These are phyloP conservation scores for Daldinia caldariorum DNA, from an alignment of 495 filamentous ascomycete genomes.

Conservation along the genomic window DNA sequence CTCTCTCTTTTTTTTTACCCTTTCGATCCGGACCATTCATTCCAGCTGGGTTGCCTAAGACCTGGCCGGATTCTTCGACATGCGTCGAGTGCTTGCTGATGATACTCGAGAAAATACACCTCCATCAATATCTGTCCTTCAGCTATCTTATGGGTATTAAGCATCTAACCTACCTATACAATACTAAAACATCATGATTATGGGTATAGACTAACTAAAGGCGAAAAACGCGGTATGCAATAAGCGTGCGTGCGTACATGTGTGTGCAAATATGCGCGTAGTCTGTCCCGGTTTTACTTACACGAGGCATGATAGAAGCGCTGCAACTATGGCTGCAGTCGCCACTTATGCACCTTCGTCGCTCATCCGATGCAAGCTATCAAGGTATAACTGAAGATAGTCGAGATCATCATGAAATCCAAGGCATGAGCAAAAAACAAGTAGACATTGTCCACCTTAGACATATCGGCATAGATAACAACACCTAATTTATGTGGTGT, in stretches of 20 bases:
- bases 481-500: slow-evolving; percentile 23
- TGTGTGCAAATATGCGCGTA: slow-evolving; percentile 24
- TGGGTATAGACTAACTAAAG: slow-evolving; percentile 3
- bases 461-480: slow-evolving; percentile 27
- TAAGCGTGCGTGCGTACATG: not conserved
- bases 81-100: slow-evolving; percentile 42
- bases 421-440: slow-evolving; percentile 21
- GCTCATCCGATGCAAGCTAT: slow-evolving; percentile 34
- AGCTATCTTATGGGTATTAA: slow-evolving; percentile 30
- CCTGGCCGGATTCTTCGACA: slow-evolving; percentile 36
- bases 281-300: slow-evolving; percentile 34
- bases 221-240: slow-evolving; percentile 37
- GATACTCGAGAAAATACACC: slow-evolving; percentile 5
- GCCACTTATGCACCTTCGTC: slow-evolving; percentile 19
- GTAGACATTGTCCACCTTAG: slow-evolving; percentile 21
- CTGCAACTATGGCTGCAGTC: slow-evolving; percentile 22
- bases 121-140: slow-evolving; percentile 19
- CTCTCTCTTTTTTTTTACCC: slow-evolving; percentile 21
- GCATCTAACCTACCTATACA: slow-evolving; percentile 24
- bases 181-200: slow-evolving; percentile 15
- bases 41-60: slow-evolving; percentile 12
- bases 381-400: slow-evolving; percentile 32
- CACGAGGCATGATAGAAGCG: slow-evolving; percentile 31
- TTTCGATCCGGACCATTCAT: slow-evolving; percentile 30
- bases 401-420: slow-evolving; percentile 28